phyloP scores from a whole-genome alignment of 768 basidiomycete genomes.

The Lactifluus pinguis region DNA sequence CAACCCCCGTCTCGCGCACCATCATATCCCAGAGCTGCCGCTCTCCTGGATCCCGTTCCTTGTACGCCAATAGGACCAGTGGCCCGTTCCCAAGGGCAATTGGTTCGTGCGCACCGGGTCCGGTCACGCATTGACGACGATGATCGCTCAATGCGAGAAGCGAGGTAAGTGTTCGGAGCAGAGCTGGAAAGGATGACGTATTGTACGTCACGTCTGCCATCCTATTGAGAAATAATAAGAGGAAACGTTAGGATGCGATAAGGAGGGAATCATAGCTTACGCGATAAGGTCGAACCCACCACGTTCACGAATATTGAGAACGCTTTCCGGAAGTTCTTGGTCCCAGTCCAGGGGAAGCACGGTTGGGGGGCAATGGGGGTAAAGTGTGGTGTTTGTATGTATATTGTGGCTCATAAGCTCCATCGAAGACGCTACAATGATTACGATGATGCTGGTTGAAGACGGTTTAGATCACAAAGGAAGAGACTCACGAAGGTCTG shows the following conservation, averaged over 20 bases:
- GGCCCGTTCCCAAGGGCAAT: slow-evolving; percentile 23
- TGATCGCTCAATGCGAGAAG: slow-evolving; percentile 31
- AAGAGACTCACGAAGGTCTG: slow-evolving; percentile 16
- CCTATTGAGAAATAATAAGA: slow-evolving; percentile 32
- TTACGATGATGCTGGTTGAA: not conserved
- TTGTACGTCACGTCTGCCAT: slow-evolving; percentile 95
- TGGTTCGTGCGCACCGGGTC: not conserved
- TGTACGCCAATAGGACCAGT: slow-evolving; percentile 69
- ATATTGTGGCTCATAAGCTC: slow-evolving; percentile 72
- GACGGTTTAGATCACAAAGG: not conserved
- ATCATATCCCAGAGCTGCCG: slow-evolving; percentile 60
- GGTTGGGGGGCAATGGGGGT: slow-evolving; percentile 21
- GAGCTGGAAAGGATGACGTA: slow-evolving; percentile 61
- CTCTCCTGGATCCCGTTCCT: slow-evolving; percentile 75
- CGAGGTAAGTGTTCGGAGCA: slow-evolving; percentile 53
- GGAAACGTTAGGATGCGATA: slow-evolving; percentile 27
- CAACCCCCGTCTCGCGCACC: slow-evolving; percentile 40
- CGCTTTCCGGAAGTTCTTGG: slow-evolving; percentile 38
- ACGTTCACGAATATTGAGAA: slow-evolving; percentile 25
- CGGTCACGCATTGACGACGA: not conserved
- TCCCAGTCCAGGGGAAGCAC: slow-evolving; percentile 70
- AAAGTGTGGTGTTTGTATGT: slow-evolving; percentile 32
- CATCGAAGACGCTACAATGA: slow-evolving; percentile 60
- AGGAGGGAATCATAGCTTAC: slow-evolving; percentile 34
- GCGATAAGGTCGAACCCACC: slow-evolving; percentile 54